Conservation (phyloP, 495 filamentous ascomycete species). For the Alectoria sarmentosa region DNA sequence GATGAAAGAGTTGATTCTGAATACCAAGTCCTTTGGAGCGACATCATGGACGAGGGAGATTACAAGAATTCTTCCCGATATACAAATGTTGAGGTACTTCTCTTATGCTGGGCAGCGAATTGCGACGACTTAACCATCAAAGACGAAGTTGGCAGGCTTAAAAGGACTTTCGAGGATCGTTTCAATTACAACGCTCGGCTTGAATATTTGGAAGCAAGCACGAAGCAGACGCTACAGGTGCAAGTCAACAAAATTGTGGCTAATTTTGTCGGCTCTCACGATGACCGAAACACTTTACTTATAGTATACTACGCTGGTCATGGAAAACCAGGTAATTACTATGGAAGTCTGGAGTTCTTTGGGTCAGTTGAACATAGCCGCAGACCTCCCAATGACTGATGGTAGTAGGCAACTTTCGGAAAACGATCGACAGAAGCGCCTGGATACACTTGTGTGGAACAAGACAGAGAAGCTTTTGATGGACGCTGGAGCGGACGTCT, state of each 20-base stretch:
- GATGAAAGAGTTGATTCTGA: conserved; percentile 14
- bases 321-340: conserved; percentile 19
- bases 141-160: conserved; percentile 17
- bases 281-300: conserved; percentile 25
- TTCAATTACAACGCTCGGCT: conserved; percentile 19
- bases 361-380: conserved; percentile 10
- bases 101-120: conserved; percentile 18
- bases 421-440: not conserved
- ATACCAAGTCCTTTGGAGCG: conserved; percentile 16
- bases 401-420: conserved; percentile 19
- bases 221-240: conserved; percentile 11
- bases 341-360: conserved; percentile 18
- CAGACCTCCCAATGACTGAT: conserved; percentile 1
- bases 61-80: conserved; percentile 15
- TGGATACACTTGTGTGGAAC: conserved; percentile 22
- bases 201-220: conserved; percentile 11
- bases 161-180: not conserved
- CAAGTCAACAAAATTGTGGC: conserved; percentile 21
- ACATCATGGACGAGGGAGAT: conserved; percentile 16
- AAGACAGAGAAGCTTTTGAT: conserved; percentile 24
- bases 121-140: conserved; percentile 11
- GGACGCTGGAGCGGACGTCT: conserved; percentile 26
- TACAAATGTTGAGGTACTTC: conserved; percentile 21
- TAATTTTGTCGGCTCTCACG: conserved; percentile 17
- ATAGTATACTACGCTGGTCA: conserved; percentile 36